Evolutionary conservation across 2,329 filamentous ascomycete genomes (phyloP).

Genomic region (Trichoderma koningii): DNA sequence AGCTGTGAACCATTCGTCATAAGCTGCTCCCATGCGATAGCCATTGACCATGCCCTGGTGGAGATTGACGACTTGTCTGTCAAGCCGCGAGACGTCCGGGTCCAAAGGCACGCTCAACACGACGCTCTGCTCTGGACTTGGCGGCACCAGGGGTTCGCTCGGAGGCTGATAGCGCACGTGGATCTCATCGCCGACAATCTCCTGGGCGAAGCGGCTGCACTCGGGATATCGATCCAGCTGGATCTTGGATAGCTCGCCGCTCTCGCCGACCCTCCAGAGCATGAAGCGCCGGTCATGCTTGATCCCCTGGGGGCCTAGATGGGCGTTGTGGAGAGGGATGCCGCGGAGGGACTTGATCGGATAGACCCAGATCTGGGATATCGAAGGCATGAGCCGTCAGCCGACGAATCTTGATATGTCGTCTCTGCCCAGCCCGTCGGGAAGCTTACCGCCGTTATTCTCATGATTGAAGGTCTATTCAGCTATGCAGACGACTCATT

Average conservation of each 20-base stretch:
- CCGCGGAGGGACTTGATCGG: constrained; percentile 73
- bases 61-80: constrained; percentile 56
- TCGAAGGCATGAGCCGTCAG: not conserved
- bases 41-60: constrained; percentile 60
- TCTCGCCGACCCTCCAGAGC: constrained; percentile 57
- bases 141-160: constrained; percentile 43
- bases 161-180: constrained; percentile 49
- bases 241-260: constrained; percentile 55
- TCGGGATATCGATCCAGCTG: constrained; percentile 59
- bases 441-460: constrained; percentile 37
- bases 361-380: constrained; percentile 62
- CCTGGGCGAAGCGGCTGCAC: constrained; percentile 65
- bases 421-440: not conserved
- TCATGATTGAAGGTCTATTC: constrained; percentile 33
- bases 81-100: constrained; percentile 51
- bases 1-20: constrained; percentile 67
- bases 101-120: constrained; percentile 58
- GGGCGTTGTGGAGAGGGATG: constrained; percentile 54
- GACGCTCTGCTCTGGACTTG: constrained; percentile 40
- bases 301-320: constrained; percentile 64
- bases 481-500: not conserved
- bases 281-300: constrained; percentile 70
- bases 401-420: not conserved
- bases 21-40: constrained; percentile 63
- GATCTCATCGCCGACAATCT: constrained; percentile 47